These are phyloP conservation scores for Chenopodium formosanum DNA, from an alignment of 148 eudicot genomes.

Conservation along the genomic window DNA sequence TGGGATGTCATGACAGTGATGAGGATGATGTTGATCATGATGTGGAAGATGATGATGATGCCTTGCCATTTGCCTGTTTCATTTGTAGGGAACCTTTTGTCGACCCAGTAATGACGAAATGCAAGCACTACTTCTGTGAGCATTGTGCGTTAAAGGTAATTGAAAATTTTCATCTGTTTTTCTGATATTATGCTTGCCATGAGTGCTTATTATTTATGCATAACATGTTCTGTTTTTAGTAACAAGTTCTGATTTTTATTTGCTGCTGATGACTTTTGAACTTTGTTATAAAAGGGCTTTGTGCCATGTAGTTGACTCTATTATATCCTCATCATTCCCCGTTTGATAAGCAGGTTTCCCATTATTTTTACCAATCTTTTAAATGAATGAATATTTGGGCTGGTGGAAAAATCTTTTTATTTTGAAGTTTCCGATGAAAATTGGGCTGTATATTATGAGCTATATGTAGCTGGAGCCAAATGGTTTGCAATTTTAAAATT, in stretches of 20 bases:
- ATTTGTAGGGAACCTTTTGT: slow-evolving; percentile 82
- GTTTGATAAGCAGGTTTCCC: background rate
- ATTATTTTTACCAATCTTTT: background rate
- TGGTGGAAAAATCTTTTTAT: background rate
- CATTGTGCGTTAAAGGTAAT: slow-evolving; percentile 84
- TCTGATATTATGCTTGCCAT: background rate
- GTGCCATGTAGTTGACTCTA: background rate
- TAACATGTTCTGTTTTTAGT: background rate
- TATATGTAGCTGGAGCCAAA: background rate
- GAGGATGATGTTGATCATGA: slow-evolving; percentile 35
- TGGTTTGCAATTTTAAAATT: background rate
- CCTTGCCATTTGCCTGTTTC: slow-evolving; percentile 81
- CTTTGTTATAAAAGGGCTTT: background rate
- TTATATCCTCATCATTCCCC: background rate
- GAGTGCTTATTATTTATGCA: background rate
- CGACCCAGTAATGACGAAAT: slow-evolving; percentile 84
- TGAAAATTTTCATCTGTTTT: background rate
- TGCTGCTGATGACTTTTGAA: background rate
- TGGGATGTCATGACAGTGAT: slow-evolving; percentile 53
- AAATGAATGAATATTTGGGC: background rate
- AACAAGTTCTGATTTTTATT: background rate
- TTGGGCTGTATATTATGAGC: background rate
- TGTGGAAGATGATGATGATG: slow-evolving; percentile 67
- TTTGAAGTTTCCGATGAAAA: background rate
- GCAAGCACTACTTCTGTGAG: slow-evolving; percentile 93